Base-by-base conservation (phyloP, 2,329 filamentous ascomycete genomes). In the Aspergillus sp. region DNA sequence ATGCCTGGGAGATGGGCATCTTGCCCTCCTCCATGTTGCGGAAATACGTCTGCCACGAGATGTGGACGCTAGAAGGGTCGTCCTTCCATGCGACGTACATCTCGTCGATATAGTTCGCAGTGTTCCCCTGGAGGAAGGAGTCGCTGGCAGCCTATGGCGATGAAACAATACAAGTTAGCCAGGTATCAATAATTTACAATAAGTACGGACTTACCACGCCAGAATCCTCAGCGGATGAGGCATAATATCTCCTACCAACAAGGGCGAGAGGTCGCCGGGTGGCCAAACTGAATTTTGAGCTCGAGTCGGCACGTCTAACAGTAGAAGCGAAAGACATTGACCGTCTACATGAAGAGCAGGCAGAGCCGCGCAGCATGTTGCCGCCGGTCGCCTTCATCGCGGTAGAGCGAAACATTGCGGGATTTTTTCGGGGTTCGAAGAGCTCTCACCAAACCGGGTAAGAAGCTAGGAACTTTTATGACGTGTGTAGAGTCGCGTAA, bases 1-100 rank as follows among this genome's bases (percentile, higher is more conserved):
- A 99, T 67, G 95, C 95, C 79, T 96, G 90, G 62, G 93, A 95
- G 74, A 96, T 91, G 73, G 93, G 93, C 91, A 99, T 98, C 71
- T 95, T 90, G 75, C 95, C 95, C 65, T 87, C 90, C 82, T 99
- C 95, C 90, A 99, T 97, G 81, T 99, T 99, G 81, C 88, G 91
- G 85, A 99, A 99, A 85, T 99, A 99, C 74, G 96, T 88, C 81
- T 96, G 93, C 95, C 95, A 99, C 75, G 95, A 99, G 69, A 96
- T 84, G 78, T 99, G 95, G 58, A 99, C 95, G 73, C 91, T 96
- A 69, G 87, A 85, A 52, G 95, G 93, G 69, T 99, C 92, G 64
- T 90, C 83, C 80, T 93, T 96, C 95, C 95, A 99, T 74, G 93
- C 88, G 81, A 97, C 82, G 79, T 99, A 99, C 95, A 99, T 99